Conservation (phyloP, 2,329 filamentous ascomycete species). For the Zymoseptoria passerinii region DNA sequence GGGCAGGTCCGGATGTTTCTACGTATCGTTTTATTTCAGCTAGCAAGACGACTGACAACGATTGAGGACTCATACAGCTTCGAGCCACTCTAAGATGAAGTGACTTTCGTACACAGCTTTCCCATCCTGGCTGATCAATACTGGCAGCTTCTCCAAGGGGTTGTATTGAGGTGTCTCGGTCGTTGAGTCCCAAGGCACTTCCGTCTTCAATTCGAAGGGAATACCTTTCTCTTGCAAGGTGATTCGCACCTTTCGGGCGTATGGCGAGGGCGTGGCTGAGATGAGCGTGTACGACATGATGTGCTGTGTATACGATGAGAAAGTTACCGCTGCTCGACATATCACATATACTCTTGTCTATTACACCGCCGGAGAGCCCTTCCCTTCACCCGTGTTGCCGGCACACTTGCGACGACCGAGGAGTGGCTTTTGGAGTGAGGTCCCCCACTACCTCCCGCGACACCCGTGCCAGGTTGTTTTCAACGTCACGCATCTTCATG, state of each 20-base stretch:
- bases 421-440: not conserved
- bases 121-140: conserved; percentile 28
- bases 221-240: conserved; percentile 33
- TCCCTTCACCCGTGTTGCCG: conserved; percentile 7
- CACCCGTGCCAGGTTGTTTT: not conserved
- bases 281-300: conserved; percentile 24
- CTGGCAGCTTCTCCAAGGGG: conserved; percentile 34
- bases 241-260: conserved; percentile 37
- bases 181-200: conserved; percentile 36
- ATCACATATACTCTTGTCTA: not conserved
- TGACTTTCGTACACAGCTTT: conserved; percentile 31
- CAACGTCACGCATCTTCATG: no score
- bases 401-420: not conserved
- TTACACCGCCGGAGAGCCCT: not conserved
- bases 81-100: conserved; percentile 33
- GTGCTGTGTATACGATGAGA: not conserved
- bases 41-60: not conserved
- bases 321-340: not conserved
- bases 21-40: not conserved
- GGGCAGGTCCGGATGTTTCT: conserved; percentile 25
- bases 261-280: conserved; percentile 33
- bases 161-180: conserved; percentile 35
- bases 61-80: conserved; percentile 10
- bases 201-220: conserved; percentile 34
- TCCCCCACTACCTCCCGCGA: not conserved